Evolutionary conservation across 2,329 filamentous ascomycete genomes (phyloP), one percentile per base, ranked within the genome.

Genomic region (Pseudogymnoascus sp.): DNA sequence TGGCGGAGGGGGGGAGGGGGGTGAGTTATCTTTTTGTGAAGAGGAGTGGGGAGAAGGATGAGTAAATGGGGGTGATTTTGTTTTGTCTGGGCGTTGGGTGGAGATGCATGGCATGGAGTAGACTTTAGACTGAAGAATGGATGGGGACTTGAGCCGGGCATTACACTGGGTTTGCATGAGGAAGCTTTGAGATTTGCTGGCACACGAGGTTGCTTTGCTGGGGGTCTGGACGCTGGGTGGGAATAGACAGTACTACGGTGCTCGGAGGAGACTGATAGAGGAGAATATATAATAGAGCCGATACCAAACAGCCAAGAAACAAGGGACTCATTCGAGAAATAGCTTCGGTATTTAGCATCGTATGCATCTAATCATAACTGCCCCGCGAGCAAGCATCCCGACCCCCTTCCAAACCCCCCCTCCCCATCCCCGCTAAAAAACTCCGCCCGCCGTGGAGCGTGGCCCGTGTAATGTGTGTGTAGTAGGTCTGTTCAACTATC

Each of bases 1-100:
- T 31, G 7, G 29, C 6, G 5, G 29, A 8, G 29, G 66, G 70
- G 65, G 66, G 66, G 52, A 69, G 68, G 58, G 73, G 74, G 65
- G 75, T 83, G 26, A 74, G 75, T 10, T 84, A 78, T 67, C 67
- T 83, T 23, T 78, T 83, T 69, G 77, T 78, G 26, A 83, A 73
- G 64, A 69, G 45, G 33, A 63, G 38, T 45, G 55, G 55, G 33
- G 45, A 52, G 45, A 52, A 19, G 8, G 45, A 19, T 29, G 45
- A 19, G 45, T 52, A 33, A 7, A n/a, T 2, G 2, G 23, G 23
- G 6, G 23, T 5, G 14, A 1, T 16, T 29, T 3, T 31, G 45
- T 29, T 29, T 49, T 7, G 21, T 45, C 19, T 5, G 14, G 14
- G 43, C 8, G 14, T 6, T 49, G 45, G 45, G n/a, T 31, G 5